Evolutionary conservation across 306 rosid genomes (phyloP).

Genomic region (Dryas alaskensis): DNA sequence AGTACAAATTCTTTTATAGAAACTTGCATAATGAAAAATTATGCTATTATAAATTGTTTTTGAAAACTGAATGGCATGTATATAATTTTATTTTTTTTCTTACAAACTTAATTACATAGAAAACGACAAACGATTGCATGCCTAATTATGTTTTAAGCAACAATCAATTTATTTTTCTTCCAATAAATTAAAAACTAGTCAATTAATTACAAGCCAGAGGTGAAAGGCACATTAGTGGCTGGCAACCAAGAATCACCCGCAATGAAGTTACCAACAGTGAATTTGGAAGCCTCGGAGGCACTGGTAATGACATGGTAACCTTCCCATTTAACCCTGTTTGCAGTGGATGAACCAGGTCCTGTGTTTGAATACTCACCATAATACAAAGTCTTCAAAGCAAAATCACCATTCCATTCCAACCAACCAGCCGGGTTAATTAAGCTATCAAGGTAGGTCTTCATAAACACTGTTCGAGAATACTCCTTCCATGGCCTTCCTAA

Average conservation of each 20-base stretch:
- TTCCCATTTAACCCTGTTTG: slow-evolving; percentile 55
- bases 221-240: slow-evolving; percentile 59
- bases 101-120: too few species aligned
- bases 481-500: slow-evolving; percentile 68
- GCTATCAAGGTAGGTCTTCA: slow-evolving; percentile 56
- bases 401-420: slow-evolving; percentile 63
- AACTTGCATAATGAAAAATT: too few species aligned
- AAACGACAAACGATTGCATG: too few species aligned
- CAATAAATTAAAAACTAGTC: neutral
- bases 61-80: too few species aligned
- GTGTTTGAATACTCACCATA: slow-evolving; percentile 68
- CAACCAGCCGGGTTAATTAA: slow-evolving; percentile 66
- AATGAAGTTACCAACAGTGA: slow-evolving; percentile 61
- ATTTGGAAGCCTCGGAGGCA: slow-evolving; percentile 59
- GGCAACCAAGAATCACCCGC: slow-evolving; percentile 65
- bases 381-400: slow-evolving; percentile 59
- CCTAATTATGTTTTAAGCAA: too few species aligned
- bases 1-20: too few species aligned
- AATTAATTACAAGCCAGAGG: slow-evolving; percentile 41
- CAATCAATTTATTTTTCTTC: neutral
- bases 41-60: too few species aligned
- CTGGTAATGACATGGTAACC: slow-evolving; percentile 65
- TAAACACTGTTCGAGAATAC: slow-evolving; percentile 63
- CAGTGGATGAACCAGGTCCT: slow-evolving; percentile 62
- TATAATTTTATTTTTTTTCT: too few species aligned